Base-by-base conservation (phyloP, 140 eudicot species). In the Cichorium intybus region DNA sequence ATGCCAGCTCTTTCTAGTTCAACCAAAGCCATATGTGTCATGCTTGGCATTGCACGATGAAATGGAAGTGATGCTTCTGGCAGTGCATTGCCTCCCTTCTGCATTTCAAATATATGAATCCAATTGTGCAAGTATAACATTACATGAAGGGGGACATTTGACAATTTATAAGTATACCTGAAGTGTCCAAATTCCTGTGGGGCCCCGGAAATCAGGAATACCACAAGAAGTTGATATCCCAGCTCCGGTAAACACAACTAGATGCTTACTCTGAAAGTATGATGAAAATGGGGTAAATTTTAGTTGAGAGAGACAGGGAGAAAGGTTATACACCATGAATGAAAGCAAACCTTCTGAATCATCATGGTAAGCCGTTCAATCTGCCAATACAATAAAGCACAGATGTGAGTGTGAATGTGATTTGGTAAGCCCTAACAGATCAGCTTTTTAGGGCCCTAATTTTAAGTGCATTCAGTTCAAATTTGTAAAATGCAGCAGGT, bases 171-270 rank as follows among this genome's bases (percentile, higher is more conserved):
- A n/a, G 52, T 5, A 57, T 72, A 90, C 97, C 88, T 90, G 96
- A 75, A 90, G 96, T 17, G 97, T 90, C 97, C 97, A 90, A 33
- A 90, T 90, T 56, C 97, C 97, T 67, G 81, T 82, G 64, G 97
- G 97, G 24, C 97, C 97, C 45, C 97, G 94, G 71, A 90, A 90
- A 64, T 90, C 97, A 56, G 97, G 97, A 61, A 90, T 90, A 62
- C 97, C 97, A 80, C 96, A 90, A 68, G 97, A 87, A 70, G 97
- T 90, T 64, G 97, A 90, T 75, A 90, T 90, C 62, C 97, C 97
- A 46, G 97, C 97, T 75, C 97, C 97, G 31, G 97, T 90, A 62
- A 90, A 90, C 61, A 82, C 97, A 75, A 90, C 97, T 69, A 90
- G 61, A 76, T 90, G 96, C 75, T 87, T 87, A 76, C 97, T 90